Evolutionary conservation across 805 yeast genomes (phyloP).

Genomic region (Sungouiozyma intestinalis): DNA sequence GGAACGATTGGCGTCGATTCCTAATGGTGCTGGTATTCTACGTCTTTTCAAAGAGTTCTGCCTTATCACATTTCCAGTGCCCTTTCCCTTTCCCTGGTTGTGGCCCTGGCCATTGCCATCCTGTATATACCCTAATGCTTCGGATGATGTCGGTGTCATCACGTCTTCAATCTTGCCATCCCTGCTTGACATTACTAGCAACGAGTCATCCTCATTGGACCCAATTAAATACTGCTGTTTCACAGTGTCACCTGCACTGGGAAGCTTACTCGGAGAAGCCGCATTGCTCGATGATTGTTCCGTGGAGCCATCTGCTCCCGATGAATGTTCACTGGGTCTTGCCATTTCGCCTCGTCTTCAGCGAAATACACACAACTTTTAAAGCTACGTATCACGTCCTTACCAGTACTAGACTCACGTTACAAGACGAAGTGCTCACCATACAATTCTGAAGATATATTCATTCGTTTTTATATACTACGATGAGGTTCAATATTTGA

Average conservation of each 20-base stretch:
- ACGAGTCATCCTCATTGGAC: background rate
- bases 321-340: too few relatives aligned
- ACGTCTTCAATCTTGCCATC: conserved; percentile 5
- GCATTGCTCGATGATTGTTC: too few relatives aligned
- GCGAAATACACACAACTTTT: too few relatives aligned
- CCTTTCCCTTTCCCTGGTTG: background rate
- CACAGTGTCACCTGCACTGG: background rate
- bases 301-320: too few relatives aligned
- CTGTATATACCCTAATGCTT: background rate
- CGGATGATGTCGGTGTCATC: conserved; percentile 2
- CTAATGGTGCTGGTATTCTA: conserved; percentile 6
- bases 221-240: background rate
- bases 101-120: background rate
- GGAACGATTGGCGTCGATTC: background rate
- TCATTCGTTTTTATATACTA: too few relatives aligned
- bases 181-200: conserved; percentile 3
- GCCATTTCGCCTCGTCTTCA: too few relatives aligned
- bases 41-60: conserved; percentile 5
- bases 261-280: background rate
- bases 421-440: background rate
- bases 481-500: background rate
- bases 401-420: too few relatives aligned
- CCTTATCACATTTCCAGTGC: background rate
- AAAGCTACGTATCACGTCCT: too few relatives aligned
- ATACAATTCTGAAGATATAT: too few relatives aligned